A percentile compares a stretch with the other conserved stretches of the same genome.
Conservation (phyloP, 2,329 filamentous ascomycete species). For the Septoria petroselini region DNA sequence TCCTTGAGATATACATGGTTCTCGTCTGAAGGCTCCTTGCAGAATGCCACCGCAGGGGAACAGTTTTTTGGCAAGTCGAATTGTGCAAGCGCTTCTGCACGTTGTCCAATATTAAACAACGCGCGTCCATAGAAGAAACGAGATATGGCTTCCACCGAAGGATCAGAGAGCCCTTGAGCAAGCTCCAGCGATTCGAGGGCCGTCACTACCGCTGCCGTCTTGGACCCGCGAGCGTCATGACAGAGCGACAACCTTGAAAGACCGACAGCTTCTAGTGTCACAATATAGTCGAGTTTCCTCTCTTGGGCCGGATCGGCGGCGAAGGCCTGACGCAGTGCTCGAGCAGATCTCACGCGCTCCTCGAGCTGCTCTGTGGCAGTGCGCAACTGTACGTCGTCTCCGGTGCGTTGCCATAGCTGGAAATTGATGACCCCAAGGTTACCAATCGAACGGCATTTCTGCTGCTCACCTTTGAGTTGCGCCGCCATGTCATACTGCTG, state of each 20-base stretch:
- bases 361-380: no score
- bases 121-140: conserved; percentile 16
- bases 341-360: no score
- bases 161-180: conserved; percentile 27
- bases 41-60: conserved; percentile 40
- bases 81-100: conserved; percentile 22
- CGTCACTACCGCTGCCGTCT: conserved; percentile 19
- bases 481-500: no score
- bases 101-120: not conserved
- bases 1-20: conserved; percentile 38
- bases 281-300: no score
- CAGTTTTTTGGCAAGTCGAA: conserved; percentile 34
- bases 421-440: no score
- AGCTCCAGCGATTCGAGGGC: not conserved
- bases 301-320: no score
- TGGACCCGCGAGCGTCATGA: conserved; percentile 29
- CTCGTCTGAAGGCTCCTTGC: conserved; percentile 42
- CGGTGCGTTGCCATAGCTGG: no score
- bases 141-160: conserved; percentile 7
- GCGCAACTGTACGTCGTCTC: no score
- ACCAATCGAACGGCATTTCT: no score
- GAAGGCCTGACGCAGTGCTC: no score
- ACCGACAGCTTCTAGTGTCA: no score
- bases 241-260: conserved; percentile 39
- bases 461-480: no score